phyloP scores from a whole-genome alignment of 2,329 filamentous ascomycete genomes.

The Conoideocrella luteorostrata region DNA sequence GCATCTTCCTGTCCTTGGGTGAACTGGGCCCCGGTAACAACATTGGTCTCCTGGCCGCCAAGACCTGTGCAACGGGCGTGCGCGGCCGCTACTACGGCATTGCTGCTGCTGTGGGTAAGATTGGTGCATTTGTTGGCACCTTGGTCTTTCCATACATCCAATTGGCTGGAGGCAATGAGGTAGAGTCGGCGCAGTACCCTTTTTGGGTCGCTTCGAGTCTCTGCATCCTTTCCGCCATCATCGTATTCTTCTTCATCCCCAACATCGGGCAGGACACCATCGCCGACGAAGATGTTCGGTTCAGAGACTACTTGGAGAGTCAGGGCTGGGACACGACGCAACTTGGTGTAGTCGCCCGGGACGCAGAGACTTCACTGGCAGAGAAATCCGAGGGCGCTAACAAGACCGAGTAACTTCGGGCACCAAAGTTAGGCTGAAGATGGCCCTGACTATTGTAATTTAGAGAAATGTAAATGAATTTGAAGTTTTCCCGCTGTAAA shows the following conservation, averaged over 20 bases:
- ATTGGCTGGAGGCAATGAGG: constrained; percentile 45
- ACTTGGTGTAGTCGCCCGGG: constrained; percentile 28
- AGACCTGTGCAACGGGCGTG: constrained; percentile 83
- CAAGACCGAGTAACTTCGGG: too few relatives aligned
- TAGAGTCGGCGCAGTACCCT: constrained; percentile 69
- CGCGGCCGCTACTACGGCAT: constrained; percentile 68
- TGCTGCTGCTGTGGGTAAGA: constrained; percentile 66
- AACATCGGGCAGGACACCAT: constrained; percentile 80
- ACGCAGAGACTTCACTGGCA: too few relatives aligned
- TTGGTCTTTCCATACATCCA: constrained; percentile 59
- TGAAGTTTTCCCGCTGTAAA: too few relatives aligned
- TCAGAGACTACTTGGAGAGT: constrained; percentile 63
- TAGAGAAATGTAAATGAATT: too few relatives aligned
- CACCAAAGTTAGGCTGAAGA: too few relatives aligned
- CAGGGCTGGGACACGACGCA: constrained; percentile 69
- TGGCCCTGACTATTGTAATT: too few relatives aligned
- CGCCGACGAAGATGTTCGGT: constrained; percentile 65
- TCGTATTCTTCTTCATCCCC: constrained; percentile 59
- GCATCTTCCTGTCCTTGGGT: constrained; percentile 31
- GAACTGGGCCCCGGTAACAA: constrained; percentile 80
- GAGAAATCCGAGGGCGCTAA: too few relatives aligned
- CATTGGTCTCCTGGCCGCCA: constrained; percentile 79
- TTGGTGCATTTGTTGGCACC: constrained; percentile 79
- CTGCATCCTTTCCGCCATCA: constrained; percentile 64
- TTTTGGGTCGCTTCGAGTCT: constrained; percentile 77